Evolutionary conservation across 495 filamentous ascomycete species (phyloP), one percentile per base, ranked within the genome.

Genomic region (Polyplosphaeria fusca): DNA sequence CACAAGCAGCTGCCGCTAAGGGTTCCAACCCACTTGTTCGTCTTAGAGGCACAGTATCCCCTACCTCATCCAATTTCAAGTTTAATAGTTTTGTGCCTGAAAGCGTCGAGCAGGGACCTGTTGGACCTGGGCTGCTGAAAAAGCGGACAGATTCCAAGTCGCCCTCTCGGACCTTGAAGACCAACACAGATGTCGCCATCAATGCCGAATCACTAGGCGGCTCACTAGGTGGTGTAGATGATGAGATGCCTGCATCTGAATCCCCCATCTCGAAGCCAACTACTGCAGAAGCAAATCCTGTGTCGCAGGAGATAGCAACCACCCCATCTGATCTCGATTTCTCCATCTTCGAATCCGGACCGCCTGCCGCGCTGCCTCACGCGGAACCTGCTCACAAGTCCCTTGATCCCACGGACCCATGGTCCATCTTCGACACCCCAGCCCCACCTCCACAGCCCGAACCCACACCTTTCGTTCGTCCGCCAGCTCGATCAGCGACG

Each of bases 271-370:
- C n/a, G n/a, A n/a, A n/a, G n/a, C n/a, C n/a, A n/a, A n/a, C n/a
- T n/a, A n/a, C n/a, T n/a, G n/a, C n/a, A n/a, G n/a, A n/a, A n/a
- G n/a, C n/a, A n/a, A n/a, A n/a, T n/a, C n/a, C n/a, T n/a, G n/a
- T n/a, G n/a, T n/a, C n/a, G n/a, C n/a, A n/a, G n/a, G n/a, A n/a
- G n/a, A n/a, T n/a, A n/a, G n/a, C n/a, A n/a, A n/a, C n/a, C n/a
- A n/a, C n/a, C n/a, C n/a, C n/a, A n/a, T 32, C 28, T 2, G 25
- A 24, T 11, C 39, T 35, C 45, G 61, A 64, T 37, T 60, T 64
- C 52, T 64, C 61, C 2, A 50, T 64, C 49, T 64, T 64, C 46
- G 55, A 64, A 18, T 53, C 54, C n/a, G 19, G 50, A 0, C 41
- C 50, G 2, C 55, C 45, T 4, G 19, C 55, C 16, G 13, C 49